These are phyloP conservation scores for Fusarium dimerum DNA, from an alignment of 2,329 filamentous ascomycete species.

Conservation along the genomic window DNA sequence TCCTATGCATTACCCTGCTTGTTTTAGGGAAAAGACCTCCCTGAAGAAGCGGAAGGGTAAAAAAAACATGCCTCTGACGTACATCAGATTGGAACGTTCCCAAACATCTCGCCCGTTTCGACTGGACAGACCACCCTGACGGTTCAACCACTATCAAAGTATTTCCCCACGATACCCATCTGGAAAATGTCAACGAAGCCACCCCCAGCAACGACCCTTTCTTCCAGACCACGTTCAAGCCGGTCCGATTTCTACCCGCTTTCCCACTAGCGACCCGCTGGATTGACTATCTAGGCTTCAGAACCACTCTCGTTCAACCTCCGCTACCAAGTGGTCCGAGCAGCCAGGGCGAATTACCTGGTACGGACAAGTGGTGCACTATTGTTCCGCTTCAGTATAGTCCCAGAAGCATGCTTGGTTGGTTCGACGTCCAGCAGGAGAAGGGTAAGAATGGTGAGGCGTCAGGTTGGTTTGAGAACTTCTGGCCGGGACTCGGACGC, in stretches of 20 bases:
- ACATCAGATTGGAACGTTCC: slow-evolving; percentile 61
- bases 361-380: slow-evolving; percentile 49
- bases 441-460: slow-evolving; percentile 24
- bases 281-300: slow-evolving; percentile 43
- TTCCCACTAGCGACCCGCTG: slow-evolving; percentile 46
- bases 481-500: slow-evolving; percentile 48
- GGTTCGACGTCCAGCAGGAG: slow-evolving; percentile 49
- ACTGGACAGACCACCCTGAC: slow-evolving; percentile 41
- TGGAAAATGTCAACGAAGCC: slow-evolving; percentile 32
- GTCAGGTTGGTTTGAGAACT: slow-evolving; percentile 38
- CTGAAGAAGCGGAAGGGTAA: no score
- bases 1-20: no score
- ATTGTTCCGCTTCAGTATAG: slow-evolving; percentile 35
- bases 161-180: slow-evolving; percentile 43
- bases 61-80: no score
- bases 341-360: slow-evolving; percentile 43
- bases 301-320: slow-evolving; percentile 48
- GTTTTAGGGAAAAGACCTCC: no score
- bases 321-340: slow-evolving; percentile 46
- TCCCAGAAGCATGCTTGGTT: slow-evolving; percentile 41
- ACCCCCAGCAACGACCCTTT: slow-evolving; percentile 39
- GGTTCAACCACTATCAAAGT: slow-evolving; percentile 44
- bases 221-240: slow-evolving; percentile 48
- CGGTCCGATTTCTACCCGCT: slow-evolving; percentile 41
- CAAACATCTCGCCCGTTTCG: slow-evolving; percentile 55